Conservation (phyloP, 768 basidiomycete species). For the Tulasnella sp. region DNA sequence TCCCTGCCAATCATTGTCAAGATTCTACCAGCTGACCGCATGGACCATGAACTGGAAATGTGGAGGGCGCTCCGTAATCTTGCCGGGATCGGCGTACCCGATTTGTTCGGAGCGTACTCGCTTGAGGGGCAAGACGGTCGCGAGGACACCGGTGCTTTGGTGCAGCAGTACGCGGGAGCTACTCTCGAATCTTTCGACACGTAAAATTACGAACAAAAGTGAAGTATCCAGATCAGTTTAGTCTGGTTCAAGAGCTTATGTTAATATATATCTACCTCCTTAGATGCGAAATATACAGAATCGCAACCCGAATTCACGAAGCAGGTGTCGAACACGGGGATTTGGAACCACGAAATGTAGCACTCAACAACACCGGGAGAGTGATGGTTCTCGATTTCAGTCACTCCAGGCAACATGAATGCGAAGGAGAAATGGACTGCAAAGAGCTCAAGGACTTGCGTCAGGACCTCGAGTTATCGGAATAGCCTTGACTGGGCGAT, state of each 20-base stretch:
- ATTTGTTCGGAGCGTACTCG: neutral
- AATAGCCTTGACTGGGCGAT: neutral
- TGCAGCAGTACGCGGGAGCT: neutral
- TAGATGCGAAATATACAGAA: neutral
- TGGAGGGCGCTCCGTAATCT: neutral
- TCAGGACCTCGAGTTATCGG: neutral
- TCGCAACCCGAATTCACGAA: neutral
- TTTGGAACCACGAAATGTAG: neutral
- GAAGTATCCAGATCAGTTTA: neutral
- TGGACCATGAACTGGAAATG: neutral
- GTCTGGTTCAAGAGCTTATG: neutral
- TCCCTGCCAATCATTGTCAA: neutral
- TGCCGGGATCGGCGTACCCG: neutral
- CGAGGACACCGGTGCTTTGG: neutral
- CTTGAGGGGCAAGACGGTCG: neutral
- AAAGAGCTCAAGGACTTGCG: neutral
- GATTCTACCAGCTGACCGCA: neutral
- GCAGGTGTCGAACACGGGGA: neutral
- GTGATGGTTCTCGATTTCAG: neutral
- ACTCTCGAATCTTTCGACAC: neutral
- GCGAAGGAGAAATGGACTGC: neutral
- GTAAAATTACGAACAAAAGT: neutral
- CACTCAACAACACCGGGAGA: neutral
- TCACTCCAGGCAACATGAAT: neutral
- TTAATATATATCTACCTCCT: neutral